Evolutionary conservation across 2,329 filamentous ascomycete genomes (phyloP), one percentile per base, ranked within the genome.

Genomic region (Colletotrichum limetticola): DNA sequence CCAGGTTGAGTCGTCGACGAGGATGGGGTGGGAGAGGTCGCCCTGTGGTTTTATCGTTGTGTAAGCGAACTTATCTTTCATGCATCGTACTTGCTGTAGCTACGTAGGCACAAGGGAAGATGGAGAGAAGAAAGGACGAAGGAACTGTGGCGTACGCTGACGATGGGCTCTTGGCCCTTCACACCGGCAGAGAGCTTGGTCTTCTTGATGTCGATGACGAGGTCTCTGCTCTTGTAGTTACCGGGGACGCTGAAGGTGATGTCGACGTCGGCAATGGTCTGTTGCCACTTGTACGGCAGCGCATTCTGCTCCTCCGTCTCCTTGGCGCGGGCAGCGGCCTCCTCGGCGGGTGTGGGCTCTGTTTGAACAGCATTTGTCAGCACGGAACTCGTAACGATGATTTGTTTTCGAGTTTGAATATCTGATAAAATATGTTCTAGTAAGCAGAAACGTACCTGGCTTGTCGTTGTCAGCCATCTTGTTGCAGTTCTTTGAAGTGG

Each of bases 201-300:
- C 85, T 94, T 95, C 82, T 93, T 94, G 81, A 99, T 89, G 69
- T 94, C 91, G 69, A 99, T 91, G 71, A 93, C 91, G 46, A 99
- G 85, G 81, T 99, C 97, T 77, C 89, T 90, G 52, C 91, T 94
- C 84, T 97, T 97, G 77, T 96, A 86, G 82, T 95, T 97, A 28
- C 89, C 93, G 0, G 96, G 93, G 1, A 99, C 91, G 32, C 89
- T 86, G 72, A 97, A 89, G 63, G 89, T 92, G 78, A 98, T 85
- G 80, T 98, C 94, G 74, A 98, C 86, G 80, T 98, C 97, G 77
- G 88, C 89, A 81, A 99, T 98, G 28, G 93, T 95, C 85, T 99
- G 97, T 12, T 90, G 93, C 97, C 97, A 99, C 86, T 97, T 97
- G 91, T 99, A 99, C 1, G 97, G 97, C 55, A 99, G 91, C 28